Evolutionary conservation across 2,329 filamentous ascomycete genomes (phyloP).

Genomic region (Escovopsis sp.): DNA sequence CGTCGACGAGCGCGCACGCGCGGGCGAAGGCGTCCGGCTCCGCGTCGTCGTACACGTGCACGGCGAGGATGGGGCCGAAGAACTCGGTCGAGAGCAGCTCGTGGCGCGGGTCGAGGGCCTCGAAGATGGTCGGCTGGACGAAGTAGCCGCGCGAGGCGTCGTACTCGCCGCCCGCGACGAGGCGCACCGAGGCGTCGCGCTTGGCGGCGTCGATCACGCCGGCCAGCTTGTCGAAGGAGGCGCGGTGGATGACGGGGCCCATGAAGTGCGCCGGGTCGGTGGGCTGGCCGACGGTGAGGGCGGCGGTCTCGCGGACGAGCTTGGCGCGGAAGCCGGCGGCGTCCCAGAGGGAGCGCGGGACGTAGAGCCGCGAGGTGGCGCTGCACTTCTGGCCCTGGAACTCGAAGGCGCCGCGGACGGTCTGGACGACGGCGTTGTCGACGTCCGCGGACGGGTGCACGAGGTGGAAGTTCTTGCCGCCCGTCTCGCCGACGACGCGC

Average conservation of each 20-base stretch:
- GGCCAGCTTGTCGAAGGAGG: conserved; percentile 66
- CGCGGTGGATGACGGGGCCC: conserved; percentile 72
- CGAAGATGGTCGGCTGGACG: conserved; percentile 71
- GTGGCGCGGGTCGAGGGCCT: conserved; percentile 57
- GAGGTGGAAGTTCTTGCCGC: conserved; percentile 87
- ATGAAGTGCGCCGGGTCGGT: conserved; percentile 63
- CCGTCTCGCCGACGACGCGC: conserved; percentile 78
- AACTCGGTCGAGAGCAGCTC: conserved; percentile 62
- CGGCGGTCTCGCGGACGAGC: conserved; percentile 51
- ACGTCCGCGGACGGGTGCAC: conserved; percentile 65
- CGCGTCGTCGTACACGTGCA: conserved; percentile 65
- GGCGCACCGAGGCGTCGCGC: conserved; percentile 53
- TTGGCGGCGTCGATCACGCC: conserved; percentile 69
- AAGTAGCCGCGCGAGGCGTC: conserved; percentile 69
- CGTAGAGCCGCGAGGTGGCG: conserved; percentile 66
- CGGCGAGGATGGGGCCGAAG: conserved; percentile 62
- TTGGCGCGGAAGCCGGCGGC: conserved; percentile 53
- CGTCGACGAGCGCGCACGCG: conserved; percentile 49
- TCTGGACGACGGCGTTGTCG: conserved; percentile 65
- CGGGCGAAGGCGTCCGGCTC: conserved; percentile 39
- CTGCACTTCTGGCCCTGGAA: conserved; percentile 89
- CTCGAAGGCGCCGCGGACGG: conserved; percentile 75
- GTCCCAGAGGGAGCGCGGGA: conserved; percentile 59
- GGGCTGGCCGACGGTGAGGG: conserved; percentile 56
- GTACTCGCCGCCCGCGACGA: conserved; percentile 62